Evolutionary conservation across 2,329 filamentous ascomycete species (phyloP).

Genomic region (Aspergillus fumigatus): DNA sequence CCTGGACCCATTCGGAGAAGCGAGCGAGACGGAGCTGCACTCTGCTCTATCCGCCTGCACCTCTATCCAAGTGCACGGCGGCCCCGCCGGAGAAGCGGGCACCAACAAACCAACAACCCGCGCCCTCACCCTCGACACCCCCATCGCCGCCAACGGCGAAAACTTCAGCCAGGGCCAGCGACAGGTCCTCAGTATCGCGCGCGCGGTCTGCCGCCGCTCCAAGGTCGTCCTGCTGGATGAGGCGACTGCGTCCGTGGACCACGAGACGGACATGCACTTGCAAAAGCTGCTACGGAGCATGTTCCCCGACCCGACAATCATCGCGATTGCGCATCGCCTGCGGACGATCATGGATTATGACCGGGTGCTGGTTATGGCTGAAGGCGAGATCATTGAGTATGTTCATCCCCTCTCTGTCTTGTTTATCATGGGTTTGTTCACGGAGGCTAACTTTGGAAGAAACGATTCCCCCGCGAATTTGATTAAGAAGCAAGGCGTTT

Average conservation of each 20-base stretch:
- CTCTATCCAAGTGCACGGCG: slow-evolving; percentile 29
- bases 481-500: slow-evolving; percentile 15
- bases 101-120: background rate
- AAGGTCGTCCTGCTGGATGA: slow-evolving; percentile 59
- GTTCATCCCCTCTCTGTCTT: slow-evolving; percentile 3
- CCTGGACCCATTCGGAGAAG: slow-evolving; percentile 54
- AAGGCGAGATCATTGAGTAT: slow-evolving; percentile 51
- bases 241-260: slow-evolving; percentile 61
- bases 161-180: slow-evolving; percentile 53
- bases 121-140: slow-evolving; percentile 43
- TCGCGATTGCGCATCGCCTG: slow-evolving; percentile 62
- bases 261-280: slow-evolving; percentile 54
- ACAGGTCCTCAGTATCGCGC: slow-evolving; percentile 57
- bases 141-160: slow-evolving; percentile 51
- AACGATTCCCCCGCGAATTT: slow-evolving; percentile 20
- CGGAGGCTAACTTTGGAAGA: slow-evolving; percentile 9
- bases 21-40: slow-evolving; percentile 45
- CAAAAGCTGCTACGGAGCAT: slow-evolving; percentile 53
- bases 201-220: slow-evolving; percentile 57
- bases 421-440: background rate
- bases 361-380: slow-evolving; percentile 54
- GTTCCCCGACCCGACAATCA: slow-evolving; percentile 53
- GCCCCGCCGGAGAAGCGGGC: slow-evolving; percentile 13
- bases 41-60: slow-evolving; percentile 26
- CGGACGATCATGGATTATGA: slow-evolving; percentile 62